A percentile compares a stretch with the other conserved stretches of the same genome.
phyloP scores from a whole-genome alignment of 768 basidiomycete species.

The Plicaturopsis crispa region DNA sequence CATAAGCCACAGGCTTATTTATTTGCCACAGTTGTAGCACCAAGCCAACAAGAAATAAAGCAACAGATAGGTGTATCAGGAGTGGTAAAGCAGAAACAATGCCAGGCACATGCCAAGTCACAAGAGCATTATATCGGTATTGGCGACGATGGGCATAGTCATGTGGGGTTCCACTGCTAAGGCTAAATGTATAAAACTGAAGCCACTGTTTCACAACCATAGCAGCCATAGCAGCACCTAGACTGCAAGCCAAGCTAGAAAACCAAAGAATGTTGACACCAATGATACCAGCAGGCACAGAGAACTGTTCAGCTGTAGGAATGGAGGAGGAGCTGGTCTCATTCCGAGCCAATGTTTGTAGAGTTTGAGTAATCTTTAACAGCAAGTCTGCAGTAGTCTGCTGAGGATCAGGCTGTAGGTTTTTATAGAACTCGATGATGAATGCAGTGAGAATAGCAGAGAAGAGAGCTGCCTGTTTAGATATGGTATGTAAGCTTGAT shows the following conservation, averaged over 20 bases:
- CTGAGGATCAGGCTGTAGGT: conserved; percentile 9
- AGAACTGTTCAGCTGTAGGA: neutral
- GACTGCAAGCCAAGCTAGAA: conserved; percentile 10
- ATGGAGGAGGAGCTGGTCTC: neutral
- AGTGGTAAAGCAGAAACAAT: conserved; percentile 13
- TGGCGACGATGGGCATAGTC: conserved; percentile 12
- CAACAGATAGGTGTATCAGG: conserved; percentile 14
- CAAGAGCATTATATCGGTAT: conserved; percentile 11
- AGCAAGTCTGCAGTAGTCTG: conserved; percentile 7
- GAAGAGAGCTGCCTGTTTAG: conserved; percentile 17
- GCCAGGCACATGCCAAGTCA: conserved; percentile 13
- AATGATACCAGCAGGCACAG: neutral
- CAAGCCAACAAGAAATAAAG: conserved; percentile 16
- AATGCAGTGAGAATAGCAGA: conserved; percentile 17
- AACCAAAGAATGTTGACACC: conserved; percentile 13
- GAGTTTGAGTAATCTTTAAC: conserved; percentile 4
- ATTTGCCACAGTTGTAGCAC: conserved; percentile 13
- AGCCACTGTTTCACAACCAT: conserved; percentile 16
- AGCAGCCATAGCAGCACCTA: conserved; percentile 13
- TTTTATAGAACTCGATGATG: conserved; percentile 12
- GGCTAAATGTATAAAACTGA: conserved; percentile 8
- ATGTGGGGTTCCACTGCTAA: conserved; percentile 10
- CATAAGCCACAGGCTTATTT: conserved; percentile 7
- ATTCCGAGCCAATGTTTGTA: conserved; percentile 1
- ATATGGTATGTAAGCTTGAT: too few relatives aligned